Conservation (phyloP, 2,329 filamentous ascomycete genomes). For the Verticillium tricorpus region DNA sequence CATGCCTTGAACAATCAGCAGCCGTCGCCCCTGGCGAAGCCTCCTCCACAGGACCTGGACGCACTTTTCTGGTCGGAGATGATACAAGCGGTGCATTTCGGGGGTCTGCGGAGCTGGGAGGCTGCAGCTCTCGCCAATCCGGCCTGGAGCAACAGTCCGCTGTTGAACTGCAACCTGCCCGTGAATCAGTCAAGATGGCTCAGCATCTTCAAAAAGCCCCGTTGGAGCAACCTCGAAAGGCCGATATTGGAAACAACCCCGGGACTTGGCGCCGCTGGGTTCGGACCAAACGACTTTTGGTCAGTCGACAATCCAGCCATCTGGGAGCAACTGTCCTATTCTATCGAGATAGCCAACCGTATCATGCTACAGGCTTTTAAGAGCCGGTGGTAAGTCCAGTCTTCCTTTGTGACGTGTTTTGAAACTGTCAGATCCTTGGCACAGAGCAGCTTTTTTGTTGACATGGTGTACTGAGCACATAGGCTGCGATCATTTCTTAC, state of each 20-base stretch:
- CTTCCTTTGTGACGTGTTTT: neutral
- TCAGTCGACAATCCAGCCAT: slow-evolving; percentile 5
- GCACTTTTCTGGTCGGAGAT: slow-evolving; percentile 6
- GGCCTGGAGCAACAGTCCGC: neutral
- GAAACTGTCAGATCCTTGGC: too few relatives aligned
- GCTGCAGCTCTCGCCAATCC: neutral
- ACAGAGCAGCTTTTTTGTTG: too few relatives aligned
- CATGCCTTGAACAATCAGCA: neutral
- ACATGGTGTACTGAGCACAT: neutral
- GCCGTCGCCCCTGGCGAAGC: neutral
- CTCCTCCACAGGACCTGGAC: slow-evolving; percentile 2
- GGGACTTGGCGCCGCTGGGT: neutral
- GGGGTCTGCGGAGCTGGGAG: slow-evolving; percentile 10
- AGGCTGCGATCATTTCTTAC: neutral
- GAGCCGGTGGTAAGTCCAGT: slow-evolving; percentile 6
- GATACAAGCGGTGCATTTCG: neutral
- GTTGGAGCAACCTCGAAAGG: slow-evolving; percentile 2
- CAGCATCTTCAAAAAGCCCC: slow-evolving; percentile 4
- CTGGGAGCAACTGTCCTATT: slow-evolving; percentile 7
- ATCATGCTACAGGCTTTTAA: slow-evolving; percentile 3
- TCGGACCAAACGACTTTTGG: neutral
- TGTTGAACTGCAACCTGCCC: neutral
- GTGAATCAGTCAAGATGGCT: slow-evolving; percentile 7
- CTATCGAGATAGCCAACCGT: slow-evolving; percentile 11
- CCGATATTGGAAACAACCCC: slow-evolving; percentile 2